phyloP scores from a whole-genome alignment of 1,284 basidiomycete species.

The Agroathelia rolfsii region DNA sequence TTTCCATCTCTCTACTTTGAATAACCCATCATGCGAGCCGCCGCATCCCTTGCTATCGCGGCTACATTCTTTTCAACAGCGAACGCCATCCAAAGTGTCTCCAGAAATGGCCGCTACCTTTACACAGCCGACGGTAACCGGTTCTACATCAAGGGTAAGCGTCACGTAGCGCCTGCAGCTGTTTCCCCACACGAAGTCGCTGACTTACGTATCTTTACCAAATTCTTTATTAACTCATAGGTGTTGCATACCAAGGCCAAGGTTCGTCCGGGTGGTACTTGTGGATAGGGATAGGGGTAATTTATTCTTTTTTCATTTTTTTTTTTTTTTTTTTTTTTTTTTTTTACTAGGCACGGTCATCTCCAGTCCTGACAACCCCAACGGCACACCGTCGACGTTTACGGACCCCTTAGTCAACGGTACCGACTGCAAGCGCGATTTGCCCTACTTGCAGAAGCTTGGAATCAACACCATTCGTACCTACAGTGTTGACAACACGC shows the following conservation, averaged over 20 bases:
- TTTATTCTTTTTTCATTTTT: no score
- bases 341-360: conserved; percentile 34
- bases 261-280: no score
- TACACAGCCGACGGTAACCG: conserved; percentile 63
- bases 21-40: no score
- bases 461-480: conserved; percentile 72
- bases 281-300: no score
- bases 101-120: conserved; percentile 68
- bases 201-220: no score
- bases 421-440: conserved; percentile 66
- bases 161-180: no score
- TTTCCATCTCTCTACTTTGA: no score
- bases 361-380: conserved; percentile 48
- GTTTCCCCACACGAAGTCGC: no score
- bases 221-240: no score
- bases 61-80: conserved; percentile 26
- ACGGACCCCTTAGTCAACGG: conserved; percentile 68
- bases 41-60: no score
- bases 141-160: conserved; percentile 91
- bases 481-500: conserved; percentile 74
- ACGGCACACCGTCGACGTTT: conserved; percentile 71
- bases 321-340: no score
- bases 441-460: conserved; percentile 65
- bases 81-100: conserved; percentile 50
- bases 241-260: conserved; percentile 84